phyloP scores from a whole-genome alignment of 495 filamentous ascomycete species.

The Talaromyces stipitatus region DNA sequence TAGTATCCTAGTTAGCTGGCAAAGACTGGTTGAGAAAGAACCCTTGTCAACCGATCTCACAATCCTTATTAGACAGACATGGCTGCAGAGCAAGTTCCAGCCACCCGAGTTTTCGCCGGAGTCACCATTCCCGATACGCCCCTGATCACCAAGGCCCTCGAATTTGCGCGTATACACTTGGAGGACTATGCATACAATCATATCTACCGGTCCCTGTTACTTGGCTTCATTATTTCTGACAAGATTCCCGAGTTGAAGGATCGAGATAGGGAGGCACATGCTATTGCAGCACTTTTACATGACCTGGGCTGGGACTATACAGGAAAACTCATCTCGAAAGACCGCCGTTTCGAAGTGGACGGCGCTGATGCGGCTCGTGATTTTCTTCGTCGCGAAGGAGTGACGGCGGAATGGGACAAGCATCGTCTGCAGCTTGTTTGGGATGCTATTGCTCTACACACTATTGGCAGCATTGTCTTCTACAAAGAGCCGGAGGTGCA shows the following conservation, averaged over 20 bases:
- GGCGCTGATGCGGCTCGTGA: slow-evolving; percentile 39
- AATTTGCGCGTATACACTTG: slow-evolving; percentile 25
- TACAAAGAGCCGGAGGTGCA: slow-evolving; percentile 41
- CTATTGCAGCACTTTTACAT: slow-evolving; percentile 42
- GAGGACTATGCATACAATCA: slow-evolving; percentile 37
- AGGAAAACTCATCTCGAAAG: slow-evolving; percentile 22
- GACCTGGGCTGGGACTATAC: slow-evolving; percentile 44
- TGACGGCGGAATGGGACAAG: slow-evolving; percentile 24
- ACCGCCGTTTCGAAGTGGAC: slow-evolving; percentile 52
- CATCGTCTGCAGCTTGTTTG: slow-evolving; percentile 38
- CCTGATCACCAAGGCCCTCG: slow-evolving; percentile 27
- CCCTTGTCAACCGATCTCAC: not conserved
- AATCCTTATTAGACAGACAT: not conserved
- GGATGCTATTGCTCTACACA: slow-evolving; percentile 49
- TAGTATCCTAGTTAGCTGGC: not conserved
- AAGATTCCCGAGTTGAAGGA: slow-evolving; percentile 22
- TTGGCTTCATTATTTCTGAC: slow-evolving; percentile 29
- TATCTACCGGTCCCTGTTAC: slow-evolving; percentile 37
- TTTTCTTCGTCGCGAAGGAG: slow-evolving; percentile 24
- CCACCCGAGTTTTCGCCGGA: slow-evolving; percentile 11
- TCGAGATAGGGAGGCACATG: slow-evolving; percentile 41
- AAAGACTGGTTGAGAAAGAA: not conserved
- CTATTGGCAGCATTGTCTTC: slow-evolving; percentile 27
- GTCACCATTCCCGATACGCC: slow-evolving; percentile 34
- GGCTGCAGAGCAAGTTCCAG: not conserved